phyloP scores from a whole-genome alignment of 2,329 filamentous ascomycete species.

The Talaromyces sp. region DNA sequence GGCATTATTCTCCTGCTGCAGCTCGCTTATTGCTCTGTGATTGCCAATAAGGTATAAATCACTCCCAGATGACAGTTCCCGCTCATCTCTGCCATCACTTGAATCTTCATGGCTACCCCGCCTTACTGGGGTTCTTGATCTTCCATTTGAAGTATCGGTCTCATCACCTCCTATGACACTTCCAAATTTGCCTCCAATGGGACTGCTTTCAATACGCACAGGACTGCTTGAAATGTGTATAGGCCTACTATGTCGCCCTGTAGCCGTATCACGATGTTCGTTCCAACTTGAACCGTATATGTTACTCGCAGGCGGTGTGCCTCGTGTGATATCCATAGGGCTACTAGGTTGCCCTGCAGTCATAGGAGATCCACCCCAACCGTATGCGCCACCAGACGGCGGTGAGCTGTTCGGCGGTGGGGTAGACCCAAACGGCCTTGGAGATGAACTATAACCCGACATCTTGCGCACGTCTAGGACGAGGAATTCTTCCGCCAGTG shows the following conservation, averaged over 20 bases:
- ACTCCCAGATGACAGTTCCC: neutral
- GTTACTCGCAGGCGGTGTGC: neutral
- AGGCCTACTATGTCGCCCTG: neutral
- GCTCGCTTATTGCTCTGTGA: neutral
- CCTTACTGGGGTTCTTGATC: neutral
- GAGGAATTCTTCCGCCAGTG: neutral
- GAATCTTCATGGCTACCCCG: neutral
- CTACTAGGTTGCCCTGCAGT: no score
- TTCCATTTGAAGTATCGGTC: neutral
- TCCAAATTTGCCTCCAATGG: neutral
- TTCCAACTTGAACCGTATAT: neutral
- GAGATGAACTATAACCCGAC: no score
- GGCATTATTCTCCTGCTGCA: neutral
- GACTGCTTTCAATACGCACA: neutral
- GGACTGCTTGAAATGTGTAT: conserved; percentile 1
- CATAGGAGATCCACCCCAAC: no score
- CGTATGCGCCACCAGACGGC: no score
- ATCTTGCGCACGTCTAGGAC: neutral
- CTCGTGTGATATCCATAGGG: no score
- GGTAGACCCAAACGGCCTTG: no score
- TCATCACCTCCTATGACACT: neutral
- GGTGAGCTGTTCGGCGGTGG: no score
- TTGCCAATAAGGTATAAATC: neutral
- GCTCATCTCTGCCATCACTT: neutral
- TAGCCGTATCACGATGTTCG: neutral